phyloP scores from a whole-genome alignment of 2,329 filamentous ascomycete species.

The Diaporthe australafricana region DNA sequence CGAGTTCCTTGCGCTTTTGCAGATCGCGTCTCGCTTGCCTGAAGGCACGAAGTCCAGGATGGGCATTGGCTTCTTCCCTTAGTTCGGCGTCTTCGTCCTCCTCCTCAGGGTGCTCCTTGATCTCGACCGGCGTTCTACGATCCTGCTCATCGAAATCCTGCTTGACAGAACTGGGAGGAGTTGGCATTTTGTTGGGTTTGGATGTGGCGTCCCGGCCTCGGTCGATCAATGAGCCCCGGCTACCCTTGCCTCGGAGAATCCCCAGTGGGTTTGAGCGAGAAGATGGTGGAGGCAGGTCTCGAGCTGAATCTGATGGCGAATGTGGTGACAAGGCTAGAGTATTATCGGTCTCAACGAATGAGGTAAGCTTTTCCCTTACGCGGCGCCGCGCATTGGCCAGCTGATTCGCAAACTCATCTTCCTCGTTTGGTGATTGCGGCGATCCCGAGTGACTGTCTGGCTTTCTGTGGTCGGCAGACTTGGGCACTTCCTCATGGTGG shows the following conservation, averaged over 20 bases:
- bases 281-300: constrained; percentile 47
- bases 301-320: constrained; percentile 48
- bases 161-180: constrained; percentile 54
- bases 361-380: constrained; percentile 79
- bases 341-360: constrained; percentile 73
- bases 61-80: constrained; percentile 53
- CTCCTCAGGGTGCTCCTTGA: constrained; percentile 37
- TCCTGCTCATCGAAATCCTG: constrained; percentile 51
- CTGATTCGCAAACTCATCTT: constrained; percentile 79
- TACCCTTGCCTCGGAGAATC: constrained; percentile 75
- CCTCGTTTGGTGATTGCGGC: constrained; percentile 54
- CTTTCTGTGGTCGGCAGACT: neutral
- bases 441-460: constrained; percentile 21
- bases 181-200: constrained; percentile 68
- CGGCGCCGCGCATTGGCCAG: constrained; percentile 77
- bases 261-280: constrained; percentile 68
- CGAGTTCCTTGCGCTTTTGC: constrained; percentile 66
- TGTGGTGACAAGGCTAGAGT: constrained; percentile 54
- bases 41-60: constrained; percentile 67
- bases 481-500: neutral
- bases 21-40: constrained; percentile 68
- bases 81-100: constrained; percentile 30
- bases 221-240: constrained; percentile 56
- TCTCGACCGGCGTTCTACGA: neutral
- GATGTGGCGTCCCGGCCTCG: constrained; percentile 54